A percentile compares a stretch with the other conserved stretches of the same genome.
Conservation (phyloP, 768 basidiomycete genomes). For the Mycena galericulata region DNA sequence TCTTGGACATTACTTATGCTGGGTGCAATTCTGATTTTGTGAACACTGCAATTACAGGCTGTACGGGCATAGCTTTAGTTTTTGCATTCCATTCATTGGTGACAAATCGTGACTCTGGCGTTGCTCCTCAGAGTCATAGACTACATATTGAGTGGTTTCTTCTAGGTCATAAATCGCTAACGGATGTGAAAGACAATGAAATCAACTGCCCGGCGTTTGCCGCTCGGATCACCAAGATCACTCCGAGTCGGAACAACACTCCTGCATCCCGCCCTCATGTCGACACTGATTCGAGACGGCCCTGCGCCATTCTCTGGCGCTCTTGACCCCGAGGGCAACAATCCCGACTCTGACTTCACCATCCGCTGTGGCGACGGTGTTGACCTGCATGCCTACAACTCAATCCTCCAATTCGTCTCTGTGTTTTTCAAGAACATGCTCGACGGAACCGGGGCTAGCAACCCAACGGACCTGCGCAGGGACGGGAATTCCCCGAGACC, state of each 20-base stretch:
- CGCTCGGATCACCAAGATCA: too few relatives aligned
- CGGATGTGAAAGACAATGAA: too few relatives aligned
- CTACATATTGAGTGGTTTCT: too few relatives aligned
- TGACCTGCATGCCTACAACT: conserved; percentile 3
- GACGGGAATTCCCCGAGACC: conserved; percentile 6
- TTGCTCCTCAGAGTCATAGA: too few relatives aligned
- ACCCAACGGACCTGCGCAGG: background rate
- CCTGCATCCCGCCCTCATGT: background rate
- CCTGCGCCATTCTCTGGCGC: background rate
- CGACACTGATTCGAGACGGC: background rate
- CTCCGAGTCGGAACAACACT: background rate
- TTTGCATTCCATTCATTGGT: too few relatives aligned
- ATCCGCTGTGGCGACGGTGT: conserved; percentile 9
- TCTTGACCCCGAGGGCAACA: background rate
- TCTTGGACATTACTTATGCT: too few relatives aligned
- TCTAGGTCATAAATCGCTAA: too few relatives aligned
- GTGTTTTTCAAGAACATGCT: background rate
- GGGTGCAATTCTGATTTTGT: too few relatives aligned
- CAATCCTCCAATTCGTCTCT: background rate
- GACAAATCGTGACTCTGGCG: too few relatives aligned
- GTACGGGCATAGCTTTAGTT: too few relatives aligned
- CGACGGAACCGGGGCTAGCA: background rate
- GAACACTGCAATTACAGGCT: too few relatives aligned
- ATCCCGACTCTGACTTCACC: background rate
- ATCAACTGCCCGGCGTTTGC: too few relatives aligned